Percentiles rank a stretch among this genome's conserved stretches.
These are phyloP conservation scores for Colletotrichum aenigma DNA, from an alignment of 2,329 filamentous ascomycete species.

Conservation along the genomic window DNA sequence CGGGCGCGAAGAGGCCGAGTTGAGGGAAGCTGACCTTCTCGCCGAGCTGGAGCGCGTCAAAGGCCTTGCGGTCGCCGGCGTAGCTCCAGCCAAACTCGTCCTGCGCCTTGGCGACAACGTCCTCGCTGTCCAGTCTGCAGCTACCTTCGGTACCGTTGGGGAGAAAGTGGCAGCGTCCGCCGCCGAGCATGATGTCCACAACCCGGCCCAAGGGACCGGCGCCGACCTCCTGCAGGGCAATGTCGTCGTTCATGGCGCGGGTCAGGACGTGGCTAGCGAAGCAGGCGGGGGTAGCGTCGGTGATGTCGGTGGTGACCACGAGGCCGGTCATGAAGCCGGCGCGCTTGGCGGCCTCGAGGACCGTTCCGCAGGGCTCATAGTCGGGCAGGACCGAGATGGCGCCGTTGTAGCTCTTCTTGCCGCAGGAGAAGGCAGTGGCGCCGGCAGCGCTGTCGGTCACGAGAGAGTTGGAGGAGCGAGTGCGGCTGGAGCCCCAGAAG, in stretches of 20 bases:
- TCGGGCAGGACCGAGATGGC: conserved; percentile 91
- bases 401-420: conserved; percentile 92
- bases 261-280: conserved; percentile 88
- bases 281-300: conserved; percentile 94
- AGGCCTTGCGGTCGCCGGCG: conserved; percentile 71
- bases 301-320: conserved; percentile 93
- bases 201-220: conserved; percentile 84
- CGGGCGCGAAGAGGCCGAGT: conserved; percentile 81
- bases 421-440: conserved; percentile 94
- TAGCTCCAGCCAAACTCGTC: conserved; percentile 82
- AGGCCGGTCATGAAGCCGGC: conserved; percentile 92
- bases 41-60: conserved; percentile 75
- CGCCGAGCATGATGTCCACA: conserved; percentile 91
- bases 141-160: conserved; percentile 81
- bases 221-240: conserved; percentile 91
- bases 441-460: conserved; percentile 98
- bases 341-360: conserved; percentile 89
- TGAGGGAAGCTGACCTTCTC: conserved; percentile 76
- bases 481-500: conserved; percentile 88
- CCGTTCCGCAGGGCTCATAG: conserved; percentile 86
- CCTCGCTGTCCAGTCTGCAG: conserved; percentile 79
- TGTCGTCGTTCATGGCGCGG: conserved; percentile 83
- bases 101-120: conserved; percentile 76
- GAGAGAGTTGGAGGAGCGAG: conserved; percentile 80
- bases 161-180: conserved; percentile 91